Evolutionary conservation across 202 grass and related monocot species (phyloP).

Genomic region (Panicum virgatum): DNA sequence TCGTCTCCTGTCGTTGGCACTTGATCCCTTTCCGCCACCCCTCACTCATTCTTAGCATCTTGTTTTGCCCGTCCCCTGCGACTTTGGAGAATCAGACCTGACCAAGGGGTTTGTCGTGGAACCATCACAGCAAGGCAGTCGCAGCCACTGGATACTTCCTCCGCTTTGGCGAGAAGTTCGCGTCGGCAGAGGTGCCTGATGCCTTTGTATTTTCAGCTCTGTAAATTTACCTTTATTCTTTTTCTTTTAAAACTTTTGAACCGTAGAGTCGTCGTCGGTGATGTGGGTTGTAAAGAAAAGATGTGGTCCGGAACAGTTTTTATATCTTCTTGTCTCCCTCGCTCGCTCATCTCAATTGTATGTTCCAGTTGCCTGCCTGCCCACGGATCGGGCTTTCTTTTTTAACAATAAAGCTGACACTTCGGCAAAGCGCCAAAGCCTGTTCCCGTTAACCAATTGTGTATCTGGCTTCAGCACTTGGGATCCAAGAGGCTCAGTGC

Average conservation of each 20-base stretch:
- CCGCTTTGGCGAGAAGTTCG: neutral
- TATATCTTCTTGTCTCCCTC: neutral
- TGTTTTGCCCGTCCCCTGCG: neutral
- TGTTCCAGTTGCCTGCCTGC: constrained; percentile 5
- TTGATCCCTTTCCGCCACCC: too few species aligned
- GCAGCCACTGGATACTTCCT: neutral
- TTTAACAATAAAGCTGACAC: constrained; percentile 17
- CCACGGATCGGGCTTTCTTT: constrained; percentile 12
- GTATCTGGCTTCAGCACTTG: neutral
- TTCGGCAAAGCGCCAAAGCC: neutral
- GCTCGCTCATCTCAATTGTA: constrained; percentile 4
- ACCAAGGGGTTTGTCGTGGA: constrained; percentile 6
- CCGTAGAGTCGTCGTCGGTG: neutral
- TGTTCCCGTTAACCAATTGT: neutral
- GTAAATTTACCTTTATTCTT: too few species aligned
- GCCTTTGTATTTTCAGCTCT: constrained; percentile 40
- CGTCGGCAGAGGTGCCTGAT: neutral
- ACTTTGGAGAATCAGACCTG: constrained; percentile 7
- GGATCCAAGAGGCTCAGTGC: neutral
- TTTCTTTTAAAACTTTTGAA: neutral
- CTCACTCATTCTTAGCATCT: neutral
- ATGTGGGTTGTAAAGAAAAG: constrained; percentile 39
- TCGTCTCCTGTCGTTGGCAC: neutral
- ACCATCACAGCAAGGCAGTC: neutral
- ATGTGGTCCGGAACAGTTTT: neutral